Evolutionary conservation across 1,284 basidiomycete genomes (phyloP).

Genomic region (Trichosporon ovoides): DNA sequence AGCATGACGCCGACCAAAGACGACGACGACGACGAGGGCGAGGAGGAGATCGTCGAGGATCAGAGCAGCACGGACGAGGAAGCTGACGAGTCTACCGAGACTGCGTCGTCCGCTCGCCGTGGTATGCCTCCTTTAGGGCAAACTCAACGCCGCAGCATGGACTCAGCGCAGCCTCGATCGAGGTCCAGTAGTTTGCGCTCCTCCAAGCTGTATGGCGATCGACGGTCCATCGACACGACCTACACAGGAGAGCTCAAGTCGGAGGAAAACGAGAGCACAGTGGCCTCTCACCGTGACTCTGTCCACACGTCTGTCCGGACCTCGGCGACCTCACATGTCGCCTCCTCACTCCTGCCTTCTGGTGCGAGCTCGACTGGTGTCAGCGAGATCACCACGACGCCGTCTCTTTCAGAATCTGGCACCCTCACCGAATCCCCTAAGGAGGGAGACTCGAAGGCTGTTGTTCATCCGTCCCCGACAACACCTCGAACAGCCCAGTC

Average conservation of each 20-base stretch:
- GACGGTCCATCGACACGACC: constrained; percentile 7
- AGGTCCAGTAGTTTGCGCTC: constrained; percentile 12
- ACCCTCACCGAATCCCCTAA: background rate
- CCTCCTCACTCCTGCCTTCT: background rate
- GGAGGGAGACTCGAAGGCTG: constrained; percentile 7
- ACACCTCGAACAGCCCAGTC: constrained; percentile 8
- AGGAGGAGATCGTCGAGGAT: constrained; percentile 36
- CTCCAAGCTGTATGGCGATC: constrained; percentile 6
- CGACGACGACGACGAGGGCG: constrained; percentile 26
- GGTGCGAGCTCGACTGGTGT: constrained; percentile 4
- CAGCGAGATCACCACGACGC: background rate
- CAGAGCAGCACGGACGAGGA: constrained; percentile 39
- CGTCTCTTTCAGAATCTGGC: background rate
- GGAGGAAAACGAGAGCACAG: constrained; percentile 8
- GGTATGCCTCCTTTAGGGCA: constrained; percentile 5
- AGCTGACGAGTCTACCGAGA: background rate
- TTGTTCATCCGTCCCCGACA: background rate
- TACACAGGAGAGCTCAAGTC: background rate
- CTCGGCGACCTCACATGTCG: background rate
- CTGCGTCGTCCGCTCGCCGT: background rate
- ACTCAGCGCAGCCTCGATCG: background rate
- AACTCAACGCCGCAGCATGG: background rate
- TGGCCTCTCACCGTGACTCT: constrained; percentile 12
- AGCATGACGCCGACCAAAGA: background rate
- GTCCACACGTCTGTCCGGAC: background rate